These are phyloP conservation scores for Patellifolia procumbens DNA, from an alignment of 179 eudicot genomes.

Conservation along the genomic window DNA sequence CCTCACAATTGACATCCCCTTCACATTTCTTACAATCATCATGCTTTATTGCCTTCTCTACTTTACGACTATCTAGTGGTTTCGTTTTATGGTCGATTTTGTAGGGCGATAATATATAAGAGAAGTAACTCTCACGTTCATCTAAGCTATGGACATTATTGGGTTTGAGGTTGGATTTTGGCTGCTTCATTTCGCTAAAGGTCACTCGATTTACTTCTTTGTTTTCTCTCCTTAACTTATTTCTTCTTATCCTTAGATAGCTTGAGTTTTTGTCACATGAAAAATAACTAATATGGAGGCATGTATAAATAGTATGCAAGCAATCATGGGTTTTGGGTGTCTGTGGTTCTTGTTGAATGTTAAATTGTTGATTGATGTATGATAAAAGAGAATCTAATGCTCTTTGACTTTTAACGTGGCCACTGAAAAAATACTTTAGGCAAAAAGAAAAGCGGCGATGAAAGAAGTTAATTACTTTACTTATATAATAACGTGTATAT, in stretches of 20 bases:
- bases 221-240: background rate
- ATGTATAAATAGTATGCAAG: background rate
- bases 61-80: slow-evolving; percentile 4
- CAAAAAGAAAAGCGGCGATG: background rate
- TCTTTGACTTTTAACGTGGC: background rate
- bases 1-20: slow-evolving; percentile 36
- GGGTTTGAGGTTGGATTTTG: background rate
- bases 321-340: background rate
- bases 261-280: background rate
- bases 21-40: slow-evolving; percentile 15
- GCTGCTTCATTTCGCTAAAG: slow-evolving; percentile 6
- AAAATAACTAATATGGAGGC: background rate
- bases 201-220: background rate
- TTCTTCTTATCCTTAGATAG: background rate
- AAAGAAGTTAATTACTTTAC: background rate
- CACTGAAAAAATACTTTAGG: background rate
- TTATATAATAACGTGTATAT: background rate
- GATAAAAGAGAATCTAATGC: background rate
- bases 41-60: background rate
- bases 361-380: background rate
- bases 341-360: background rate
- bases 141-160: slow-evolving; percentile 12
- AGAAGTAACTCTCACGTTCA: slow-evolving; percentile 32
- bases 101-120: slow-evolving; percentile 25
- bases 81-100: background rate